phyloP scores from a whole-genome alignment of 2,329 filamentous ascomycete species.

The Penicillium decumbens region DNA sequence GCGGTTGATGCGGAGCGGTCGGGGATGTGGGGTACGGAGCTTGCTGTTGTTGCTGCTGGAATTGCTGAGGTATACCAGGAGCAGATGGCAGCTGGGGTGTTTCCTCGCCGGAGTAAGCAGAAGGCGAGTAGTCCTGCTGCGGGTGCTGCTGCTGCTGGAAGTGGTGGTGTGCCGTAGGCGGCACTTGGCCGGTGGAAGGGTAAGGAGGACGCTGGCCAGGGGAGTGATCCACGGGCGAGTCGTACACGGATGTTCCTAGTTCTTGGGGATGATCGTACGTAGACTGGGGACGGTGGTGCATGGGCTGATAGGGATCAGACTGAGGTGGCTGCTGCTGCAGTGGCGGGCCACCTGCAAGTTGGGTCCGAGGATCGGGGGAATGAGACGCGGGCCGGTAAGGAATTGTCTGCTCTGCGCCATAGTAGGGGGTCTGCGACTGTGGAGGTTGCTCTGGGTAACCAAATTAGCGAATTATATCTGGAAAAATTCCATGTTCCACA shows the following conservation, averaged over 20 bases:
- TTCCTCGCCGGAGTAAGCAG: constrained; percentile 39
- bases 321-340: constrained; percentile 49
- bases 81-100: constrained; percentile 19
- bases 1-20: constrained; percentile 26
- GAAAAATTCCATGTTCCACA: constrained; percentile 5
- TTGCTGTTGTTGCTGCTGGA: constrained; percentile 23
- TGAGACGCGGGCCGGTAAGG: constrained; percentile 39
- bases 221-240: constrained; percentile 58
- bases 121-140: constrained; percentile 39
- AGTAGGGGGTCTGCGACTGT: constrained; percentile 57
- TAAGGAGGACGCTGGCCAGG: constrained; percentile 31
- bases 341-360: constrained; percentile 30
- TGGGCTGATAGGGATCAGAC: constrained; percentile 41
- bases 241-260: constrained; percentile 70
- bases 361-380: constrained; percentile 40
- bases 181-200: constrained; percentile 25
- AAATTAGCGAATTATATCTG: background rate
- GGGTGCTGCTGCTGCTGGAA: constrained; percentile 31
- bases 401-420: constrained; percentile 54
- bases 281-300: constrained; percentile 58
- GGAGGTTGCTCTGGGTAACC: constrained; percentile 29
- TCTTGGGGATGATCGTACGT: constrained; percentile 71
- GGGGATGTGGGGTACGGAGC: constrained; percentile 33
- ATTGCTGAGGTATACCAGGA: constrained; percentile 12
- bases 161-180: constrained; percentile 27